Conservation (phyloP, 805 yeast species). For the Pichia thaimueangensis region DNA sequence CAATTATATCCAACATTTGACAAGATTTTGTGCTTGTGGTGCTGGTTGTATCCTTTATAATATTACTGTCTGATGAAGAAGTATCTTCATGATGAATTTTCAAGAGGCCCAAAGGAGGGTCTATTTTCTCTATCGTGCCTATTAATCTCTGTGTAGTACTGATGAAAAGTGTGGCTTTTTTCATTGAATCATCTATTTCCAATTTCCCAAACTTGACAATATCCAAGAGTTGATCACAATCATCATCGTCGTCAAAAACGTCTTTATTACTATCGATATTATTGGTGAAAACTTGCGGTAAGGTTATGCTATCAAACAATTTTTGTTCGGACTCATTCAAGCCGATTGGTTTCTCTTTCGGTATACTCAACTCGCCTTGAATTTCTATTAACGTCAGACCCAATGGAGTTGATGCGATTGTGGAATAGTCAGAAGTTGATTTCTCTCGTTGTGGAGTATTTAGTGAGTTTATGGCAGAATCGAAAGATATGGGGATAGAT, state of each 20-base stretch:
- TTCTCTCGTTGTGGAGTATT: neutral
- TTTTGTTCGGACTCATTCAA: slow-evolving; percentile 30
- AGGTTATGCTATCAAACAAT: slow-evolving; percentile 30
- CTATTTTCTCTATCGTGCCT: slow-evolving; percentile 53
- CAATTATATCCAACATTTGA: slow-evolving; percentile 52
- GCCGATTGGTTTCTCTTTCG: slow-evolving; percentile 29
- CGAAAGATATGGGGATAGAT: neutral
- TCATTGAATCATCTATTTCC: slow-evolving; percentile 37
- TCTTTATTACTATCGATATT: neutral
- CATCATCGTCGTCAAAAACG: slow-evolving; percentile 1
- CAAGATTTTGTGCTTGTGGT: slow-evolving; percentile 23
- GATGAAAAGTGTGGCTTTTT: slow-evolving; percentile 50
- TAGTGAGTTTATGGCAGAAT: neutral
- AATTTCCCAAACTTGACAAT: slow-evolving; percentile 44
- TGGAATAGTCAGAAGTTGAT: slow-evolving; percentile 9
- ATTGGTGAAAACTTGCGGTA: slow-evolving; percentile 14
- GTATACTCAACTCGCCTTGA: slow-evolving; percentile 63
- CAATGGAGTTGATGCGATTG: slow-evolving; percentile 41
- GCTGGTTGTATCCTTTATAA: slow-evolving; percentile 16
- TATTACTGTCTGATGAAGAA: too few relatives aligned
- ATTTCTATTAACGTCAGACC: slow-evolving; percentile 63
- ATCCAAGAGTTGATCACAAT: too few relatives aligned
- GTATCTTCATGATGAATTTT: slow-evolving; percentile 30
- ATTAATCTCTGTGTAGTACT: slow-evolving; percentile 66
- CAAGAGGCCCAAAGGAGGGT: slow-evolving; percentile 60